Percentiles rank a stretch among this genome's conserved stretches.
Evolutionary conservation across 2,329 filamentous ascomycete genomes (phyloP).

Genomic region (Aspergillus texensis): DNA sequence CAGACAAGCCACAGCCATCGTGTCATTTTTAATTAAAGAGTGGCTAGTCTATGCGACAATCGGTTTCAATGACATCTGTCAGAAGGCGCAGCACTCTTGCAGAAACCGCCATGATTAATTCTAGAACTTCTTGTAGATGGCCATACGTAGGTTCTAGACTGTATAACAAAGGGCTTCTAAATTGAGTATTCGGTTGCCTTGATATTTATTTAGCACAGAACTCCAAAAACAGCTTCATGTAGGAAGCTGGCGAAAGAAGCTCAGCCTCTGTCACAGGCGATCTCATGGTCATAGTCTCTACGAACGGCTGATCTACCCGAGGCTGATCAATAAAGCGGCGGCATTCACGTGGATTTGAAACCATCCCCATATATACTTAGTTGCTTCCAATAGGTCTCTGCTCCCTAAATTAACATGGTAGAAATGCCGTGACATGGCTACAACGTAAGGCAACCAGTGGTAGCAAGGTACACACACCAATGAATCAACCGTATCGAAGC

Average conservation of each 20-base stretch:
- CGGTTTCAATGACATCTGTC: background rate
- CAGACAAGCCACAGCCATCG: background rate
- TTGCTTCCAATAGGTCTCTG: too few relatives aligned
- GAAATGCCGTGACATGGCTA: too few relatives aligned
- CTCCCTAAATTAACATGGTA: too few relatives aligned
- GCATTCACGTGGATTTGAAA: background rate
- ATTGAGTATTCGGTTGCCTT: background rate
- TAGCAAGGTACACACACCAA: background rate
- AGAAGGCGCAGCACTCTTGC: background rate
- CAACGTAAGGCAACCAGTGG: too few relatives aligned
- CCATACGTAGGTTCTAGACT: background rate
- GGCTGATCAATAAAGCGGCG: background rate
- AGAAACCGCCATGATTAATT: background rate
- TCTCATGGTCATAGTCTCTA: background rate
- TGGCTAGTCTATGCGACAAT: background rate
- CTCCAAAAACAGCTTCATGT: background rate
- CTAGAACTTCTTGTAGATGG: background rate
- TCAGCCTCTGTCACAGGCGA: too few relatives aligned
- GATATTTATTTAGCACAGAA: background rate
- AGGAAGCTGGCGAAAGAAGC: too few relatives aligned
- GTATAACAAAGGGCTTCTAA: background rate
- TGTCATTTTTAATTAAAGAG: background rate
- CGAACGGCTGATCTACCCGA: background rate
- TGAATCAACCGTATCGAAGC: background rate
- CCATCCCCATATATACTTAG: background rate